A percentile compares a stretch with the other conserved stretches of the same genome.
phyloP scores from a whole-genome alignment of 1,284 basidiomycete genomes.

The Tranzscheliella williamsii region DNA sequence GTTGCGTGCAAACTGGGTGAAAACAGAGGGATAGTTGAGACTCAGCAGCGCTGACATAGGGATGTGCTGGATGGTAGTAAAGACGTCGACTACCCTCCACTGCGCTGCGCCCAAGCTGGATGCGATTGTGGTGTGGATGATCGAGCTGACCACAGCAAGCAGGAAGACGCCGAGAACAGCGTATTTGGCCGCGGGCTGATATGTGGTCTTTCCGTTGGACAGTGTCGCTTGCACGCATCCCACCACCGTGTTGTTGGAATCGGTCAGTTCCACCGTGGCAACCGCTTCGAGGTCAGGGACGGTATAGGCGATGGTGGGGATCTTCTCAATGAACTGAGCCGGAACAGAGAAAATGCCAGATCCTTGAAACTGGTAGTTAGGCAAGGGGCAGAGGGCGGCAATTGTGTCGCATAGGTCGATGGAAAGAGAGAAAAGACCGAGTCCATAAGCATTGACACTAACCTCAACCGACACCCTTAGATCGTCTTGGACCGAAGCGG shows the following conservation, averaged over 20 bases:
- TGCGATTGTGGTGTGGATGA: slow-evolving; percentile 68
- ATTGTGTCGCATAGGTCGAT: slow-evolving; percentile 54
- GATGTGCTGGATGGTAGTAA: slow-evolving; percentile 80
- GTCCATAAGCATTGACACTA: slow-evolving; percentile 56
- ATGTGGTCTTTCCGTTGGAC: slow-evolving; percentile 83
- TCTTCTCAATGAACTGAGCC: slow-evolving; percentile 63
- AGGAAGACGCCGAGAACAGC: slow-evolving; percentile 73
- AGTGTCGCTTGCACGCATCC: slow-evolving; percentile 90
- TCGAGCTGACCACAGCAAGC: slow-evolving; percentile 70
- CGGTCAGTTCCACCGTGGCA: slow-evolving; percentile 76
- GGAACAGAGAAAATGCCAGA: slow-evolving; percentile 77
- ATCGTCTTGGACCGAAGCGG: slow-evolving; percentile 45
- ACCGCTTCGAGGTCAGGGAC: slow-evolving; percentile 92
- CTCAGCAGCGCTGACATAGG: slow-evolving; percentile 75
- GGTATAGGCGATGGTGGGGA: slow-evolving; percentile 80
- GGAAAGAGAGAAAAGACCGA: slow-evolving; percentile 48
- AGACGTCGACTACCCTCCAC: slow-evolving; percentile 74
- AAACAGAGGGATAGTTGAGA: slow-evolving; percentile 83
- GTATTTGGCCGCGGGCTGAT: slow-evolving; percentile 77
- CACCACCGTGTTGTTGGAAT: slow-evolving; percentile 72
- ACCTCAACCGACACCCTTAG: slow-evolving; percentile 37
- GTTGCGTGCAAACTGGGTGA: slow-evolving; percentile 77
- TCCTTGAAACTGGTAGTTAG: slow-evolving; percentile 61
- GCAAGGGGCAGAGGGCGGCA: slow-evolving; percentile 55
- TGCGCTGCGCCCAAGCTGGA: slow-evolving; percentile 62